These are phyloP conservation scores for Plasmopara halstedii DNA, from an alignment of 352 stramenopile genomes.

Conservation along the genomic window DNA sequence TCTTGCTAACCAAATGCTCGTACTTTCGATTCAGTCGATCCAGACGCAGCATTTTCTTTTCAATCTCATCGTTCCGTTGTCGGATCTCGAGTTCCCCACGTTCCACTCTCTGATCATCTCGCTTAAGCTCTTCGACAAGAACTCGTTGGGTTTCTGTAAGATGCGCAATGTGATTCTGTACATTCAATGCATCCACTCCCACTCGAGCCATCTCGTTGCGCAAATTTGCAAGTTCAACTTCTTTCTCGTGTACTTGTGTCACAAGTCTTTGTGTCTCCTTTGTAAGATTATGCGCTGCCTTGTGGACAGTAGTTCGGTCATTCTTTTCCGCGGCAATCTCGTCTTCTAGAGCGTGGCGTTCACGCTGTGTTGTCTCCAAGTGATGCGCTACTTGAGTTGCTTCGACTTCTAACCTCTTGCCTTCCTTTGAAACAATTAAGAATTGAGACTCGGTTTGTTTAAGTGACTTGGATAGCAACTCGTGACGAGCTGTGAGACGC, in stretches of 20 bases:
- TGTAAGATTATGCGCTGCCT: conserved; percentile 88
- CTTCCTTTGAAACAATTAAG: conserved; percentile 43
- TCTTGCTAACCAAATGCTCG: conserved; percentile 84
- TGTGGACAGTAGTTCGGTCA: conserved; percentile 84
- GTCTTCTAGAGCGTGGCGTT: conserved; percentile 85
- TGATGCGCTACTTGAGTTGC: conserved; percentile 58
- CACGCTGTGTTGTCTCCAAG: conserved; percentile 79
- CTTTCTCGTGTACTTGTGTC: conserved; percentile 76
- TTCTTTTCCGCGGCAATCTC: conserved; percentile 77
- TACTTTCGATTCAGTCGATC: conserved; percentile 94
- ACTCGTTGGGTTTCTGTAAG: conserved; percentile 80
- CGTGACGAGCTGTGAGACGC: conserved; percentile 68
- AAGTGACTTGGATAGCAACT: conserved; percentile 84
- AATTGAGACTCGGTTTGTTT: conserved; percentile 83
- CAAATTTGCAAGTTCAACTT: conserved; percentile 81
- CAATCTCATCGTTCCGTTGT: conserved; percentile 93
- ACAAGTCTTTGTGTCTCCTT: conserved; percentile 72
- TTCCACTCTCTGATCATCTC: conserved; percentile 84
- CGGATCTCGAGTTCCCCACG: conserved; percentile 91
- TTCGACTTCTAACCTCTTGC: conserved; percentile 70
- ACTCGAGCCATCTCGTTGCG: conserved; percentile 92
- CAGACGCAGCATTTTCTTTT: conserved; percentile 93
- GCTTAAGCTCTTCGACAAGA: conserved; percentile 75
- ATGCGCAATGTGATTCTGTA: conserved; percentile 81
- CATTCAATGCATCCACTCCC: conserved; percentile 89